These are phyloP conservation scores for Parafenestella ontariensis DNA, from an alignment of 2,329 filamentous ascomycete species.

Conservation along the genomic window DNA sequence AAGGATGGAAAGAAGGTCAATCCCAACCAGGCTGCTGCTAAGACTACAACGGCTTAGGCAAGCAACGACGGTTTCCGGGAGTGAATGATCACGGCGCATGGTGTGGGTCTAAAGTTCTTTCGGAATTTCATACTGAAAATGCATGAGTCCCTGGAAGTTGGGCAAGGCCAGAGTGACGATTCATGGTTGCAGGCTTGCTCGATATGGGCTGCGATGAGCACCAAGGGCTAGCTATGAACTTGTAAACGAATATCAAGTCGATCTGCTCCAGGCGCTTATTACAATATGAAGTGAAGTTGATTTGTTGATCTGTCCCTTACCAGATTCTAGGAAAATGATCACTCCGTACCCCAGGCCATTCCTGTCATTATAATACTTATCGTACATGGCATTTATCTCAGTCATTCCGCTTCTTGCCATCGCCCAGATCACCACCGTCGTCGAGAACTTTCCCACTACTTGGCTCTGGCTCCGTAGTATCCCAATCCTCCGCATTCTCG, in stretches of 20 bases:
- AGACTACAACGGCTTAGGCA: constrained; percentile 50
- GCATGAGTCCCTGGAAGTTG: constrained; percentile 44
- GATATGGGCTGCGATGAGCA: constrained; percentile 34
- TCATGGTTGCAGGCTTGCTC: constrained; percentile 41
- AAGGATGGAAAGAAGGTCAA: constrained; percentile 99
- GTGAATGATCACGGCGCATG: constrained; percentile 46
- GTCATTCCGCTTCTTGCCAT: constrained; percentile 53
- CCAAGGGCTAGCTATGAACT: constrained; percentile 44
- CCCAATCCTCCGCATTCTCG: constrained; percentile 78
- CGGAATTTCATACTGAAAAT: constrained; percentile 45
- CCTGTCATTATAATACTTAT: constrained; percentile 11
- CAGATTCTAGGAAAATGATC: not conserved
- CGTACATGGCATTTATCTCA: constrained; percentile 32
- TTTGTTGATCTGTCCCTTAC: not conserved
- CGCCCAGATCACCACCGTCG: constrained; percentile 40
- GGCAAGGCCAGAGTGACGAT: constrained; percentile 41
- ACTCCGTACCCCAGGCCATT: not conserved
- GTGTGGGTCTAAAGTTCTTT: constrained; percentile 45
- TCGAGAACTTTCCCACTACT: constrained; percentile 35
- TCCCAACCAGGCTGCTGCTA: constrained; percentile 82
- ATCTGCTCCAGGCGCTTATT: constrained; percentile 31
- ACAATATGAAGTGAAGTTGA: constrained; percentile 1
- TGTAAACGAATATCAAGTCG: constrained; percentile 47
- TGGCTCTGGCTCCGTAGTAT: constrained; percentile 59
- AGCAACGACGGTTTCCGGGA: constrained; percentile 19